Evolutionary conservation across 495 filamentous ascomycete genomes (phyloP).

Genomic region (Penicillium coffeae): DNA sequence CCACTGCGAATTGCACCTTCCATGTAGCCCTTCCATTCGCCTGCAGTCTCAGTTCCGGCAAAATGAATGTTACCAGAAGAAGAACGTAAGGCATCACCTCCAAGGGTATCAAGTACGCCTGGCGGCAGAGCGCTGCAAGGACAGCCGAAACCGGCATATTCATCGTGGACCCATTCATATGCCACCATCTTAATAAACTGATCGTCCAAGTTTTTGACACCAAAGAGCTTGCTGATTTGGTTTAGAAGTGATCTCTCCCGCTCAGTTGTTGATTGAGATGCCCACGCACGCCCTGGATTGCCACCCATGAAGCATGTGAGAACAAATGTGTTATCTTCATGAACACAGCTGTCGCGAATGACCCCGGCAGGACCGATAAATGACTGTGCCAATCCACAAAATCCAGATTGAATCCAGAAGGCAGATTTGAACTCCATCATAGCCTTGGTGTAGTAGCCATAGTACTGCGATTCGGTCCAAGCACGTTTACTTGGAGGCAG

Average conservation of each 20-base stretch:
- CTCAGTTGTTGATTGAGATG: conserved; percentile 9
- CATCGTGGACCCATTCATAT: conserved; percentile 28
- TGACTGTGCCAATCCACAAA: conserved; percentile 32
- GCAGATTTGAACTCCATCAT: conserved; percentile 34
- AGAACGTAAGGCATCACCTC: conserved; percentile 13
- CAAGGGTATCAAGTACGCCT: conserved; percentile 20
- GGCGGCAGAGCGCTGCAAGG: conserved; percentile 23
- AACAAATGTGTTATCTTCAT: conserved; percentile 26
- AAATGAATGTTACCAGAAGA: conserved; percentile 41
- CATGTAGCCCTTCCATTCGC: conserved; percentile 48
- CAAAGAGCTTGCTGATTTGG: conserved; percentile 10
- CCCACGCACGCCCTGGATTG: conserved; percentile 27
- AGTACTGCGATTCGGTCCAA: conserved; percentile 8
- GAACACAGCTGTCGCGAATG: conserved; percentile 37
- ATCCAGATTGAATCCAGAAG: conserved; percentile 37
- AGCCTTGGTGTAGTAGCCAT: conserved; percentile 36
- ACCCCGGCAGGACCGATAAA: conserved; percentile 34
- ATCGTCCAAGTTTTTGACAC: background rate
- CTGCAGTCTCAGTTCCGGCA: conserved; percentile 42
- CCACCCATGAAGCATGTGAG: conserved; percentile 43
- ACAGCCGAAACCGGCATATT: conserved; percentile 18
- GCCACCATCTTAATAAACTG: conserved; percentile 14
- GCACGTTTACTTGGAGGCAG: conserved; percentile 18
- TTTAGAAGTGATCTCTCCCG: conserved; percentile 7
- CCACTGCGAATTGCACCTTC: conserved; percentile 43